A percentile compares a stretch with the other conserved stretches of the same genome.
Conservation (phyloP, 257 asterid species). For the Capsicum chinense region DNA sequence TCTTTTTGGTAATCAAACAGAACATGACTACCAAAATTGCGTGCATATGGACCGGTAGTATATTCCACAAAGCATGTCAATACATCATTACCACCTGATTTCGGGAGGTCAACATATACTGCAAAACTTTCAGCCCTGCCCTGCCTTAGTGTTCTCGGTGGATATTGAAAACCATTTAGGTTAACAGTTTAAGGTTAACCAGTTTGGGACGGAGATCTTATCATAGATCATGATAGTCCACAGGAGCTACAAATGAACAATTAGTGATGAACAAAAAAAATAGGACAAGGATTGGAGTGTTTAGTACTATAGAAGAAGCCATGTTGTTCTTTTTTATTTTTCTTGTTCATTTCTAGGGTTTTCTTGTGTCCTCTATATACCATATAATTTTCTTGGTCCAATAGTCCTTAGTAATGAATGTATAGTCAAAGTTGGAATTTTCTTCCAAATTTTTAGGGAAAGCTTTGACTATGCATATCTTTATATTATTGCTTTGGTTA, state of each 20-base stretch:
- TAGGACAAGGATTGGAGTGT: background rate
- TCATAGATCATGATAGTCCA: background rate
- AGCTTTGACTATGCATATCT: too few relatives aligned
- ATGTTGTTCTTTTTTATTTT: background rate
- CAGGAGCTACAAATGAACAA: slow-evolving; percentile 7
- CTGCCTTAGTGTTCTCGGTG: background rate
- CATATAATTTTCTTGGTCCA: background rate
- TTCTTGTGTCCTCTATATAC: background rate
- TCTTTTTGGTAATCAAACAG: slow-evolving; percentile 1
- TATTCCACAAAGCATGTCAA: background rate
- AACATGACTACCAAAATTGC: background rate
- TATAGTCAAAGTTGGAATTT: too few relatives aligned
- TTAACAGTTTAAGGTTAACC: background rate
- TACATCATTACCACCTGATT: background rate
- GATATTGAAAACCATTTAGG: background rate
- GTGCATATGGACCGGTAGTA: background rate
- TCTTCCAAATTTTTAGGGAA: too few relatives aligned
- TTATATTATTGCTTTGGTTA: too few relatives aligned
- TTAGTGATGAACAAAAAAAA: background rate
- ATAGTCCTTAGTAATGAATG: background rate
- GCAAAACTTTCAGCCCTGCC: background rate
- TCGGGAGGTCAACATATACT: background rate
- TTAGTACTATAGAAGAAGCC: background rate
- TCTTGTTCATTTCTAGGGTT: background rate
- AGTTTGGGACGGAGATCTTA: background rate